Conservation (phyloP, 2,329 filamentous ascomycete species). For the Amauroascus verrucosus region DNA sequence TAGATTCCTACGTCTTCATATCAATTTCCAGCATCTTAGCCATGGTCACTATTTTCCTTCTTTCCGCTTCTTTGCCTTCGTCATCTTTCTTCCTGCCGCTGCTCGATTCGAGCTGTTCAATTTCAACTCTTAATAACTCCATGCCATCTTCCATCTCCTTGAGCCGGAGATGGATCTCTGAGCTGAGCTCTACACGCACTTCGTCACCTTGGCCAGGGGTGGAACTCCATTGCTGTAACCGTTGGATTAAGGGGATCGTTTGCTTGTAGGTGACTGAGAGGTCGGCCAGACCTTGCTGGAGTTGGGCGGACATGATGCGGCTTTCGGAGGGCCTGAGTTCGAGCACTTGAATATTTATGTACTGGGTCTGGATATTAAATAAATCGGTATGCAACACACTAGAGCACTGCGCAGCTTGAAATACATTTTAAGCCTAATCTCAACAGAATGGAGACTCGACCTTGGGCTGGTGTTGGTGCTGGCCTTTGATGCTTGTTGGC, state of each 20-base stretch:
- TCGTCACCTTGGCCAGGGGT: constrained; percentile 55
- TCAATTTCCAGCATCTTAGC: constrained; percentile 59
- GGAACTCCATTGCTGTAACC: constrained; percentile 50
- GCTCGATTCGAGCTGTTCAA: constrained; percentile 54
- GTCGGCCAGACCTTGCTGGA: constrained; percentile 41
- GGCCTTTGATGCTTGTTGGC: no score
- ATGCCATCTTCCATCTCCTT: constrained; percentile 74
- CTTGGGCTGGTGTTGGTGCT: no score
- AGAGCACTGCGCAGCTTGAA: no score
- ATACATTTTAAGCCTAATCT: no score
- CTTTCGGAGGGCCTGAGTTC: background rate
- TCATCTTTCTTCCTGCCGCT: constrained; percentile 33
- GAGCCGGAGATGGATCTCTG: constrained; percentile 69
- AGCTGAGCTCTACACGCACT: constrained; percentile 59
- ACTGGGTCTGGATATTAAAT: background rate
- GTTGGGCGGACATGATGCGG: constrained; percentile 31
- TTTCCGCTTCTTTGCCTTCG: constrained; percentile 51
- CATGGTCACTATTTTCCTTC: constrained; percentile 55
- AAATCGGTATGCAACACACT: no score
- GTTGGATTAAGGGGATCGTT: constrained; percentile 46
- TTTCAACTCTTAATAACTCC: constrained; percentile 66
- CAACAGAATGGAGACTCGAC: no score
- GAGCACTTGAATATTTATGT: no score
- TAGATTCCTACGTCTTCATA: constrained; percentile 55
- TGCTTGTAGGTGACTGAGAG: constrained; percentile 46